Conservation (phyloP, 2,329 filamentous ascomycete genomes). For the Ascochyta koolunga region DNA sequence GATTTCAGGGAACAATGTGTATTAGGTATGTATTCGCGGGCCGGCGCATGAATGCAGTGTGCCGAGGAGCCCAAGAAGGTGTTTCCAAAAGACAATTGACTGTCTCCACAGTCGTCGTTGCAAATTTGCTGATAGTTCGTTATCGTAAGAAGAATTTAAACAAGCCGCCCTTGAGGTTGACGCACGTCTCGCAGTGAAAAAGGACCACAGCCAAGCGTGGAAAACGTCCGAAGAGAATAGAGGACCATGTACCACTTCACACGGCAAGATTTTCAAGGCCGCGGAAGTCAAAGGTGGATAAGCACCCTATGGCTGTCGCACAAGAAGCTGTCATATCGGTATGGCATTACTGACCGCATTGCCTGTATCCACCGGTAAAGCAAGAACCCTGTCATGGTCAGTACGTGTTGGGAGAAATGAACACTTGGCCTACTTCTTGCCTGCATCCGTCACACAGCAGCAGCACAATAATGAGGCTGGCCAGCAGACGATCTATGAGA, state of each 20-base stretch:
- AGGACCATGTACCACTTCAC: background rate
- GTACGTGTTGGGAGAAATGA: background rate
- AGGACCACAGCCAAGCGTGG: background rate
- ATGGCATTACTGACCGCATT: constrained; percentile 58
- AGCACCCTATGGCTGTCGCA: background rate
- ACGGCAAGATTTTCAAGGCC: background rate
- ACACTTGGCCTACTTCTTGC: constrained; percentile 55
- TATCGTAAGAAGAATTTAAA: background rate
- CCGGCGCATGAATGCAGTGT: background rate
- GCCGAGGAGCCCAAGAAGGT: background rate
- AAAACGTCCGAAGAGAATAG: background rate
- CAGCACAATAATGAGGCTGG: constrained; percentile 62
- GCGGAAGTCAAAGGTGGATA: background rate
- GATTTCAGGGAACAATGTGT: background rate
- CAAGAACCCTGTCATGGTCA: constrained; percentile 55
- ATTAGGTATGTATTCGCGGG: background rate
- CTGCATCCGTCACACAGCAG: constrained; percentile 61
- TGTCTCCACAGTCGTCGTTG: background rate
- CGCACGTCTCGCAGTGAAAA: background rate
- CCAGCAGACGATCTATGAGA: constrained; percentile 58
- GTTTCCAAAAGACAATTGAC: background rate
- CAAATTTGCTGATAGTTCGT: background rate
- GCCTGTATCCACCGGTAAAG: constrained; percentile 59
- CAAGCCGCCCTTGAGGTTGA: background rate
- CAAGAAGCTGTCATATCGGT: constrained; percentile 41